Base-by-base conservation (phyloP, 2,329 filamentous ascomycete genomes). In the Cercospora janseana region DNA sequence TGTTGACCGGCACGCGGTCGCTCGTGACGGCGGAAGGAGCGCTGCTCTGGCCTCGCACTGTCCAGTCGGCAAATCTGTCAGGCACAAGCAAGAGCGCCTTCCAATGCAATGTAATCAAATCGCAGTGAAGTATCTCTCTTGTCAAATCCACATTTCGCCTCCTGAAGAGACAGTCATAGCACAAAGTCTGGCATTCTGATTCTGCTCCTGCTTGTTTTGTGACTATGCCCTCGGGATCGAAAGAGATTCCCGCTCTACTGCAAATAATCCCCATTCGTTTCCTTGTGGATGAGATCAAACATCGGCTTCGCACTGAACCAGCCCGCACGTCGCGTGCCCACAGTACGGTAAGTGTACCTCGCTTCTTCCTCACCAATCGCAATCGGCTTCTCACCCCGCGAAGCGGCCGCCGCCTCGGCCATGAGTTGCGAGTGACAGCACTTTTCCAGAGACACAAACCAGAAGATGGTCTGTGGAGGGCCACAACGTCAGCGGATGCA, bases 261-360 rank as follows among this genome's bases (percentile, higher is more conserved):
- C 56, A 82, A 61, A 64, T 82, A 82, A 8, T 78, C 77, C 2
- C 78, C 79, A 16, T 71, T 70, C 2, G 76, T 79, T 69, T 85
- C 80, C 63, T 77, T 77, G 60, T 83, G 78, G 55, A 86, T 79
- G 31, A 87, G 69, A 70, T 88, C 85, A 70, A 89, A 89, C 56
- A 84, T 60, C 12, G 86, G 85, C 70, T 83, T 83, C 4, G 82
- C 86, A 60, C 77, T 82, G 63, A 89, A 90, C 75, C 79, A 88
- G 0, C 86, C 86, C 0, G 80, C 82, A 26, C 66, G 62, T 12
- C 78, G 74, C 0, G 73, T 78, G 0, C 86, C 86, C 3, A 88
- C 73, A 0, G 79, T 76, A 68, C 84, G 80, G 60, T 80, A 82
- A 0, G 86, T 89, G 61, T 79, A 86, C 12, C 66, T 71, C 1